phyloP scores from a whole-genome alignment of 257 asterid genomes.

The Lycium barbarum region DNA sequence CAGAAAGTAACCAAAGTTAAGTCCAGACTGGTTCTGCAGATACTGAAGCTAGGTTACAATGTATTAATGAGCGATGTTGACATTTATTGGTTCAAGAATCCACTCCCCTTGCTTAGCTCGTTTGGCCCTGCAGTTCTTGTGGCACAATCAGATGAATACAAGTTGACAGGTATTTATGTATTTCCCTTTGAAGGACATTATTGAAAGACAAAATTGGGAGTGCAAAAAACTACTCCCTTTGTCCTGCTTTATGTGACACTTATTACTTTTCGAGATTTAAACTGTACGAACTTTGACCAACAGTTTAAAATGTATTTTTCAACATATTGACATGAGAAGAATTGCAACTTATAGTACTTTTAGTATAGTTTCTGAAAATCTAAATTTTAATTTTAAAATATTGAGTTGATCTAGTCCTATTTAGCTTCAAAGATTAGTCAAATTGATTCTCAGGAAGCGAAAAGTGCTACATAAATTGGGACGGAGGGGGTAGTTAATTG shows the following conservation, averaged over 20 bases:
- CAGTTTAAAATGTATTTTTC: too few relatives aligned
- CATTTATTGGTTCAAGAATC: conserved; percentile 66
- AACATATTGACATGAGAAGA: too few relatives aligned
- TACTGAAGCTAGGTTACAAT: conserved; percentile 74
- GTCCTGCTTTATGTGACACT: too few relatives aligned
- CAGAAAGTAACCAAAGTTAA: conserved; percentile 91
- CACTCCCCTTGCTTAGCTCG: conserved; percentile 70
- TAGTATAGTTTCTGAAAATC: too few relatives aligned
- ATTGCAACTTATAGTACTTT: too few relatives aligned
- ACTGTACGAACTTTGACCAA: too few relatives aligned
- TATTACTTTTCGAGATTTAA: too few relatives aligned
- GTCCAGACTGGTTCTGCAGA: conserved; percentile 85
- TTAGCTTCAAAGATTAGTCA: too few relatives aligned
- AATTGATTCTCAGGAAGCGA: too few relatives aligned
- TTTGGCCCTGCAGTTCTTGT: conserved; percentile 79
- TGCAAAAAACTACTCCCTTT: neutral
- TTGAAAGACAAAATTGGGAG: neutral
- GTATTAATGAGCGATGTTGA: conserved; percentile 62
- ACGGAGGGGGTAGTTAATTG: neutral
- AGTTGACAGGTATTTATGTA: conserved; percentile 56
- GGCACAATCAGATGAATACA: conserved; percentile 92
- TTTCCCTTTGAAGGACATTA: neutral
- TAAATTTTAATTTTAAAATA: too few relatives aligned
- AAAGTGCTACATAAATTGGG: too few relatives aligned
- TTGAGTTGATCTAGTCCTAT: too few relatives aligned